Percentiles rank a stretch among this genome's conserved stretches.
phyloP scores from a whole-genome alignment of 768 basidiomycete species.

The Phylloporus rhodoxanthus region DNA sequence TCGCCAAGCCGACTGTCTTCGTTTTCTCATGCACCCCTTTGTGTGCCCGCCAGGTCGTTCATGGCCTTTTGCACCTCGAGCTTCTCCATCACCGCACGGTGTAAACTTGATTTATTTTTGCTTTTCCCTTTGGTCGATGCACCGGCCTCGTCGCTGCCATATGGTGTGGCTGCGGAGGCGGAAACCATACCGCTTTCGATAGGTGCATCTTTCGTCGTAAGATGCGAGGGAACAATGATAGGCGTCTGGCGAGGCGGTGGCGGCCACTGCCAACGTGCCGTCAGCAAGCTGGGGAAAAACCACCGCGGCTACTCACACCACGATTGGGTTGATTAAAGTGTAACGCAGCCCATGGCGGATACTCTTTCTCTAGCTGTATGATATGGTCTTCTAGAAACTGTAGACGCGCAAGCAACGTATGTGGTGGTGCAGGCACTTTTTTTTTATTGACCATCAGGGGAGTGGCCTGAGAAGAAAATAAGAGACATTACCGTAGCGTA shows the following conservation, averaged over 20 bases:
- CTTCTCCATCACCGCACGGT: conserved; percentile 68
- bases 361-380: conserved; percentile 70
- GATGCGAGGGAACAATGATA: conserved; percentile 68
- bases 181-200: conserved; percentile 10
- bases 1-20: not conserved
- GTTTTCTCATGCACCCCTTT: conserved; percentile 16
- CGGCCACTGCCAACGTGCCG: conserved; percentile 56
- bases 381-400: conserved; percentile 75
- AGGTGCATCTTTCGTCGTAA: conserved; percentile 35
- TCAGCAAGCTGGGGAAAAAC: not conserved
- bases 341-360: conserved; percentile 83
- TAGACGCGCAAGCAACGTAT: conserved; percentile 56
- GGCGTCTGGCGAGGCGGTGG: conserved; percentile 75
- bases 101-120: conserved; percentile 57
- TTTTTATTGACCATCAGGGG: conserved; percentile 7
- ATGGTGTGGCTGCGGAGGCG: conserved; percentile 1
- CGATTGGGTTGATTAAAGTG: conserved; percentile 83
- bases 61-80: conserved; percentile 71
- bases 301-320: conserved; percentile 47
- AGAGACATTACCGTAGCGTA: conserved; percentile 59
- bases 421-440: conserved; percentile 66
- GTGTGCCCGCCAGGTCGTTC: conserved; percentile 38
- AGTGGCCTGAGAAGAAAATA: not conserved
- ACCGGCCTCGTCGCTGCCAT: conserved; percentile 10
- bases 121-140: conserved; percentile 25